Percentiles rank a stretch among this genome's conserved stretches.
phyloP scores from a whole-genome alignment of 1,139 yeast species.

The Dujonia santamariae region DNA sequence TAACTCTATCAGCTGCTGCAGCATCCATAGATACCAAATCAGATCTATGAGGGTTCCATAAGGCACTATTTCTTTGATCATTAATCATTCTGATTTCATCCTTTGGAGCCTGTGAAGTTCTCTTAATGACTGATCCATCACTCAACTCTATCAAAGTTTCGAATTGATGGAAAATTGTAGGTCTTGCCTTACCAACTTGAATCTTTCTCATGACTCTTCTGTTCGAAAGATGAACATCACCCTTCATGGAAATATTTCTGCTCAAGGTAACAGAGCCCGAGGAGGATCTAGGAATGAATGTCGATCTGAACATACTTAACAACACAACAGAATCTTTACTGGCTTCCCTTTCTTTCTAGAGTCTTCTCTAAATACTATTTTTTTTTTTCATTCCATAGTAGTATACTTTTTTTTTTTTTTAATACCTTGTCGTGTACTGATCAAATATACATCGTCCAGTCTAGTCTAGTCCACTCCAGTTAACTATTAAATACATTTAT shows the following conservation, averaged over 20 bases:
- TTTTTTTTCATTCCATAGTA: no score
- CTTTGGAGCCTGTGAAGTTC: slow-evolving; percentile 88
- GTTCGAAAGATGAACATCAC: slow-evolving; percentile 43
- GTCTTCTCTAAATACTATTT: no score
- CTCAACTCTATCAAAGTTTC: slow-evolving; percentile 83
- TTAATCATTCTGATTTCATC: slow-evolving; percentile 80
- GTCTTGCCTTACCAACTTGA: slow-evolving; percentile 78
- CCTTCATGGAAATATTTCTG: slow-evolving; percentile 24
- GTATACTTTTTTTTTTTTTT: not conserved
- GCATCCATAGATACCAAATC: slow-evolving; percentile 75
- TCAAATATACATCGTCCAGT: no score
- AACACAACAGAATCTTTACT: no score
- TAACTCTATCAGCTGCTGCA: slow-evolving; percentile 81
- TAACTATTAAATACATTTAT: no score
- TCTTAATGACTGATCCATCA: slow-evolving; percentile 83
- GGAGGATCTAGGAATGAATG: no score
- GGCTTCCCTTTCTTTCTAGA: no score
- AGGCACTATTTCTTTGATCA: slow-evolving; percentile 81
- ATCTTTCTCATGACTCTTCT: slow-evolving; percentile 56
- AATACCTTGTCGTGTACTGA: no score
- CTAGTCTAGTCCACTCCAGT: no score
- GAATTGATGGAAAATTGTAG: slow-evolving; percentile 88
- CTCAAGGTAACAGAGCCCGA: not conserved
- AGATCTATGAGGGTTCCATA: slow-evolving; percentile 86
- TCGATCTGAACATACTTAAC: no score